Base-by-base conservation (phyloP, 1,284 basidiomycete species). In the Cryptococcus sp. region DNA sequence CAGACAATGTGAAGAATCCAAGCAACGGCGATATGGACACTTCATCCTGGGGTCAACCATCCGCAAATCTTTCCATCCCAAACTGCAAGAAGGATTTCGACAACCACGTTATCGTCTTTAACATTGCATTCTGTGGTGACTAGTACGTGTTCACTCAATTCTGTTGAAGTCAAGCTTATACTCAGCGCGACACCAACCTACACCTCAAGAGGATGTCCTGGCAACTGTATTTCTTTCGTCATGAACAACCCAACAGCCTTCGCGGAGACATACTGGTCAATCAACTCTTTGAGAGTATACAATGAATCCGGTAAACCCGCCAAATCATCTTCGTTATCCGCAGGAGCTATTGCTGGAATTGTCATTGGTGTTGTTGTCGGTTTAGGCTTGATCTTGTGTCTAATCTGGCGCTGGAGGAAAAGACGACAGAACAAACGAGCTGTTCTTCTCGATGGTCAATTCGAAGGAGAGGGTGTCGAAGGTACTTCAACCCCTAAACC, bases 241-340 rank as follows among this genome's bases (percentile, higher is more conserved):
- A 64, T 80, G 59, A 78, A 80, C 54, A 78, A 82, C 57, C 83
- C 84, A 0, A 52, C 64, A 9, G 77, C 75, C 13, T 85, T 85
- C 66, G 45, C 50, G 16, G 76, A 84, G 13, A 81, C 84, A 3
- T 85, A 82, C 67, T 86, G 83, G 83, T 80, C 81, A 49, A 75
- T 86, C 66, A 81, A 82, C 61, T 77, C 79, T 2, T 66, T 85
- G 31, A 76, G 78, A 22, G 75, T 84, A 9, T 86, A 84, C 69
- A 79, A 76, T 23, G 50, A 60, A 11, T 53, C 54, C 18, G 64
- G 66, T n/a, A 55, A 60, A 42, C 48, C 57, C 14, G 50, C 64
- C n/a, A 48, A 50, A 11, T 18, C 37, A 9, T 41, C 47, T n/a
- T 46, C 49, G 18, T 44, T 68, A 4, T 57, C 58, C 11, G 53